Conservation (phyloP, 805 yeast genomes). For the Metschnikowia noctiluminum region DNA sequence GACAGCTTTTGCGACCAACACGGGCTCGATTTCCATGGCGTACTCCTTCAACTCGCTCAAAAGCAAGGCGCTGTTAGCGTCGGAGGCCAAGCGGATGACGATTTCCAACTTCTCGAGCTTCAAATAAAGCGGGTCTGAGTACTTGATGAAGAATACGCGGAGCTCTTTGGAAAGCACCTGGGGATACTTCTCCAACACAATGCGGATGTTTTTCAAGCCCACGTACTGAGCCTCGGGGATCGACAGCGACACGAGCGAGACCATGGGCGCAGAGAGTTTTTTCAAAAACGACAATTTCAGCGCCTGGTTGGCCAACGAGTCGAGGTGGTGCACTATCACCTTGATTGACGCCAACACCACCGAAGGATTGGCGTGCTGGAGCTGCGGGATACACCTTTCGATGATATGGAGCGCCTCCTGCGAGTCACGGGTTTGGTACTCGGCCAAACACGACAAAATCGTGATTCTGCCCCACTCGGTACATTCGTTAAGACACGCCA, state of each 20-base stretch:
- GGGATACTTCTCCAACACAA: constrained; percentile 87
- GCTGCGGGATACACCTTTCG: constrained; percentile 88
- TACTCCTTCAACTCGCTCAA: constrained; percentile 75
- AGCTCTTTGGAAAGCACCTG: constrained; percentile 70
- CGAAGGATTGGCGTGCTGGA: constrained; percentile 95
- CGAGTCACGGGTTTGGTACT: constrained; percentile 53
- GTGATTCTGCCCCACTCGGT: constrained; percentile 99
- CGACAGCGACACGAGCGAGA: constrained; percentile 80
- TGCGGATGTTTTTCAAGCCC: constrained; percentile 84
- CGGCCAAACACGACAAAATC: constrained; percentile 75
- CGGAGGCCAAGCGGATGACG: constrained; percentile 64
- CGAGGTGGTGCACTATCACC: constrained; percentile 68
- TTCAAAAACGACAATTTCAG: constrained; percentile 48
- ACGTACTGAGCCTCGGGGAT: constrained; percentile 92
- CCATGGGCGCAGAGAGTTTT: constrained; percentile 80
- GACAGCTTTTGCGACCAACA: constrained; percentile 65
- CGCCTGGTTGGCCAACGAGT: constrained; percentile 37
- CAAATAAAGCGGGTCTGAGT: constrained; percentile 75
- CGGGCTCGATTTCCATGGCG: constrained; percentile 80
- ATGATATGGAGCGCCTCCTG: constrained; percentile 80
- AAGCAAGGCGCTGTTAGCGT: constrained; percentile 53
- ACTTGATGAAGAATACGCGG: constrained; percentile 87
- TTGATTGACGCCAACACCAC: constrained; percentile 86
- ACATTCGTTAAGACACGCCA: constrained; percentile 89
- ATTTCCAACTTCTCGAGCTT: constrained; percentile 77